Base-by-base conservation (phyloP, 2,329 filamentous ascomycete genomes). In the Macrophomina tecta region DNA sequence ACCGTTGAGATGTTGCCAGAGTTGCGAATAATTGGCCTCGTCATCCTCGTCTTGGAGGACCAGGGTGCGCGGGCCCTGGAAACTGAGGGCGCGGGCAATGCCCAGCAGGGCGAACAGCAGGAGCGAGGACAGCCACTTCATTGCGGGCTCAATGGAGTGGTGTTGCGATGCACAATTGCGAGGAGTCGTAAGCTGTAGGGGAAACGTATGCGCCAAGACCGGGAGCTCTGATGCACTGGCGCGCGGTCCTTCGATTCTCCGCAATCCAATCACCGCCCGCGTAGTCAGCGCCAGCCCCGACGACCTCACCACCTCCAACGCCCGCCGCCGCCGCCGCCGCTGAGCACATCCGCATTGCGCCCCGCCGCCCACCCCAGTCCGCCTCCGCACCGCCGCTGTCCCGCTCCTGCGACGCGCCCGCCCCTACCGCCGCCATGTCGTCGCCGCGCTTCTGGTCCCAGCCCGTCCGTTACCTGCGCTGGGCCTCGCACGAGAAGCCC, bases 401-500 rank as follows among this genome's bases (percentile, higher is more conserved):
- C 6, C 40, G 12, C 40, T 32, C 23, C 30, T 18, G 38, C 56
- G n/a, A 34, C 52, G 4, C 51, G 16, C 18, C 23, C 38, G 16
- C 30, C 28, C 30, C 69, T 23, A 23, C 72, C 69, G 53, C 70
- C 77, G 82, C 71, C 70, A 93, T 93, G 90, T 85, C 87, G 70
- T 84, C 86, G 65, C 90, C 93, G 73, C 85, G 85, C 75, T 97
- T 99, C 90, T 97, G 91, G 89, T 86, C 88, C 72, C 86, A 87
- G 68, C 95, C 95, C 70, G 76, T 96, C 78, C 89, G 89, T 74
- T 98, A 97, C 88, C 82, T 91, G 75, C 90, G 90, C 81, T 98
- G 94, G 93, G 89, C 93, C 64, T 86, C 91, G 61, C 90, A 93
- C 82, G 90, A 95, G 81, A 91, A 91, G 79, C 95, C 95, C 62